Base-by-base conservation (phyloP, 2,329 filamentous ascomycete genomes). In the Metarhizium robertsii region DNA sequence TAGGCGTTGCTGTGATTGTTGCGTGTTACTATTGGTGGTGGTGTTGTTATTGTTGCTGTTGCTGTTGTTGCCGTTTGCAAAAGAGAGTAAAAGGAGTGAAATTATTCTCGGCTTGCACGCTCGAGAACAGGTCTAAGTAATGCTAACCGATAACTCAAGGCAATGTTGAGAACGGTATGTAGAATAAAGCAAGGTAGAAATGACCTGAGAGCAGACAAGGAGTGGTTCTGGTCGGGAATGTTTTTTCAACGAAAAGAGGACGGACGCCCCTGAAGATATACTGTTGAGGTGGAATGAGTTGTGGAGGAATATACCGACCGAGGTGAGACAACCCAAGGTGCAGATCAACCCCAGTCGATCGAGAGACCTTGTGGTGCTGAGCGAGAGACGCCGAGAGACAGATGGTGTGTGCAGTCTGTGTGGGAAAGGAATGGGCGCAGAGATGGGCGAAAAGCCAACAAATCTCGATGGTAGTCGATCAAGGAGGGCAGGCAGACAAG, bases 241-340 rank as follows among this genome's bases (percentile, higher is more conserved):
- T 54, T 67, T 63, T 57, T 61, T 64, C 62, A 54, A 59, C 62
- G 57, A 61, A 50, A 54, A 61, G 60, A 65, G 60, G 69, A 69
- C 63, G 69, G 68, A 67, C 64, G 62, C 63, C 62, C 63, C 66
- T 68, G 64, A 73, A 74, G 69, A 72, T 74, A 73, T 73, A 74
- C 62, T 62, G 62, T 62, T 59, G 64, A 66, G 62, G 60, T 66
- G 69, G 69, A 73, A 71, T 72, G 70, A 62, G 61, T 59, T 59
- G 62, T 60, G 59, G 65, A 66, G 63, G 63, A 66, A 59, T 59
- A 65, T 64, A 61, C 63, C 61, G 65, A 60, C 55, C 59, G 55
- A 55, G 25, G 59, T 70, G 61, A 73, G 70, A 72, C 70, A 73
- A 55, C 18, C 47, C 58, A 60, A 65, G 59, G 60, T 65, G 66